Evolutionary conservation across 192 early-diverging fungal genomes (phyloP).

Genomic region (Backusella luteola): DNA sequence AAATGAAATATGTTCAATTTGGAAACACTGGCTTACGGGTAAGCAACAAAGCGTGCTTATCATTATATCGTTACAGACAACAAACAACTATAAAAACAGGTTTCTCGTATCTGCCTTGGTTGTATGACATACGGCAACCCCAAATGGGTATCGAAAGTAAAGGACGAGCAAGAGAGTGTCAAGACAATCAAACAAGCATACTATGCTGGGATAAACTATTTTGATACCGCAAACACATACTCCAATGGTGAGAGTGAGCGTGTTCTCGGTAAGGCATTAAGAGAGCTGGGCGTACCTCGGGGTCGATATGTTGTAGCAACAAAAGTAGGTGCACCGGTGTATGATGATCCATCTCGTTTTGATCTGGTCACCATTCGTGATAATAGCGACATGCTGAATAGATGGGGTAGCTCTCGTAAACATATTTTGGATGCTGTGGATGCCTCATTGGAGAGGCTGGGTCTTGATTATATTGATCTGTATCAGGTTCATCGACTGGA

Average conservation of each 20-base stretch:
- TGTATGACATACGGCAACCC: constrained; percentile 46
- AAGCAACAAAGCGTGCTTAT: not conserved
- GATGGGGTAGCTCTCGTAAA: constrained; percentile 74
- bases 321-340: constrained; percentile 52
- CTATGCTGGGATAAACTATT: constrained; percentile 77
- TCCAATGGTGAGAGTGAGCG: constrained; percentile 37
- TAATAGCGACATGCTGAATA: constrained; percentile 46
- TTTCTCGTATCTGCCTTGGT: constrained; percentile 45
- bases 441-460: constrained; percentile 62
- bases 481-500: constrained; percentile 74
- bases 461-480: constrained; percentile 71
- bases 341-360: constrained; percentile 42
- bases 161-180: constrained; percentile 42
- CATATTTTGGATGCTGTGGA: constrained; percentile 81
- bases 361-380: not conserved
- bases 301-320: constrained; percentile 72
- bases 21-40: constrained; percentile 65
- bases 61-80: not conserved
- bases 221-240: constrained; percentile 61
- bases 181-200: constrained; percentile 53
- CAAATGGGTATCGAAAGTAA: constrained; percentile 41
- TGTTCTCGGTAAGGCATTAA: constrained; percentile 40
- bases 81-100: not conserved
- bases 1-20: constrained; percentile 74
- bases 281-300: constrained; percentile 48